Conservation (phyloP, 176 grass and related monocot species). For the Saccharum officinarum region DNA sequence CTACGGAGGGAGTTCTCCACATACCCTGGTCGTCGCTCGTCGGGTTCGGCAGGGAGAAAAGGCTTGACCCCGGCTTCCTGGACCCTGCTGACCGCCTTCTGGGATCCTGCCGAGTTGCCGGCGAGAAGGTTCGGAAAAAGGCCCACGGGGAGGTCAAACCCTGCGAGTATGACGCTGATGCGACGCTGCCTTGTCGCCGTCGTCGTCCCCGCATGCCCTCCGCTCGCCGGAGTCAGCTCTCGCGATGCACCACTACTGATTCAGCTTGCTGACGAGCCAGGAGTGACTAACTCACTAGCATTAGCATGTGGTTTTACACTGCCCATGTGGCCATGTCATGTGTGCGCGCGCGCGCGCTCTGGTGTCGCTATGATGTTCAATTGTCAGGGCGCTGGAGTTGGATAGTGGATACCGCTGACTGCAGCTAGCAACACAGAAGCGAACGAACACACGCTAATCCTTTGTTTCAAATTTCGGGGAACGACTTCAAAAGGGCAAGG, state of each 20-base stretch:
- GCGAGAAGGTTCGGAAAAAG: slow-evolving; percentile 40
- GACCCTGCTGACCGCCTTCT: slow-evolving; percentile 41
- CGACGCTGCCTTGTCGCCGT: slow-evolving; percentile 3
- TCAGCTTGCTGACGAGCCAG: neutral
- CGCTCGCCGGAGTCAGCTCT: neutral
- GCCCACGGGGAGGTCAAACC: slow-evolving; percentile 2
- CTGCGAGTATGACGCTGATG: neutral
- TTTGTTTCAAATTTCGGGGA: no score
- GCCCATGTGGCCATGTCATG: no score
- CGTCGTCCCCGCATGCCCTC: neutral
- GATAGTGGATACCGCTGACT: no score
- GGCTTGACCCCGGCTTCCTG: slow-evolving; percentile 21
- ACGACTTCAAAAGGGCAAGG: no score
- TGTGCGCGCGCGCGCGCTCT: no score
- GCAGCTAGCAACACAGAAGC: no score
- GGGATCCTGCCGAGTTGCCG: slow-evolving; percentile 26
- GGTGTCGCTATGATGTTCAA: no score
- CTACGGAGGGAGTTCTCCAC: neutral
- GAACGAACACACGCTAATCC: no score
- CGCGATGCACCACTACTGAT: neutral
- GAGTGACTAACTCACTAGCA: neutral
- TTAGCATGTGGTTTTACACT: neutral
- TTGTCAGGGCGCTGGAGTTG: no score
- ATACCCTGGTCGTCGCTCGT: neutral
- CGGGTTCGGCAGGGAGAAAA: slow-evolving; percentile 11